These are phyloP conservation scores for Paspalum vaginatum DNA, from an alignment of 176 grass and related monocot species.

Conservation along the genomic window DNA sequence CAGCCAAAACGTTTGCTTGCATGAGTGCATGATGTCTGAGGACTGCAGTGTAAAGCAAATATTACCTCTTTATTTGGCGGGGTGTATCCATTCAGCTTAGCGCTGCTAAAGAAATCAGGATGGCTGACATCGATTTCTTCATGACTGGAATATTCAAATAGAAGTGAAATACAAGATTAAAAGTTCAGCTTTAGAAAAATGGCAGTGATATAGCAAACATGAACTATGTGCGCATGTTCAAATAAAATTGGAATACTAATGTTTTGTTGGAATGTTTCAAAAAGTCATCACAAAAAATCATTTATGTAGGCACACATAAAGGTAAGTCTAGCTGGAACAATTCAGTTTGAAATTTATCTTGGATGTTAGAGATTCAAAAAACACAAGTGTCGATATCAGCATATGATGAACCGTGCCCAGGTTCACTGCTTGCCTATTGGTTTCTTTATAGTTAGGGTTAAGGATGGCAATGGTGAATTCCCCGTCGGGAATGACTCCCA, in stretches of 20 bases:
- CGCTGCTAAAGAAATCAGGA: constrained; percentile 92
- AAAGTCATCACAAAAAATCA: no score
- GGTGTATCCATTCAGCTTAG: constrained; percentile 87
- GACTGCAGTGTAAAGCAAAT: constrained; percentile 20
- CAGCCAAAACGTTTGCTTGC: background rate
- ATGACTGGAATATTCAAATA: constrained; percentile 67
- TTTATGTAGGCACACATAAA: no score
- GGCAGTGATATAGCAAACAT: constrained; percentile 1
- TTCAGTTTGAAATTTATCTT: no score
- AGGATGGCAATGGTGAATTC: no score
- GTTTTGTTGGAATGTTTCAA: no score
- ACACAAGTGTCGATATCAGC: no score
- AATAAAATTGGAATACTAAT: background rate
- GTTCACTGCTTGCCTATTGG: no score
- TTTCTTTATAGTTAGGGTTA: no score
- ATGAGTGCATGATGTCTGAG: background rate
- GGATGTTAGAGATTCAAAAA: no score
- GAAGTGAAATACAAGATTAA: constrained; percentile 23
- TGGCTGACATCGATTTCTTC: constrained; percentile 95
- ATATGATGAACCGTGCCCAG: no score
- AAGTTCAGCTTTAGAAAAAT: background rate
- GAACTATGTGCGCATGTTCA: background rate
- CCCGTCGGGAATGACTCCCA: no score
- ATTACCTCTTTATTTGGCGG: constrained; percentile 88
- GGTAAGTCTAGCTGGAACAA: no score